Conservation (phyloP, 139 green algal genomes). For the Picochlorum sp. region DNA sequence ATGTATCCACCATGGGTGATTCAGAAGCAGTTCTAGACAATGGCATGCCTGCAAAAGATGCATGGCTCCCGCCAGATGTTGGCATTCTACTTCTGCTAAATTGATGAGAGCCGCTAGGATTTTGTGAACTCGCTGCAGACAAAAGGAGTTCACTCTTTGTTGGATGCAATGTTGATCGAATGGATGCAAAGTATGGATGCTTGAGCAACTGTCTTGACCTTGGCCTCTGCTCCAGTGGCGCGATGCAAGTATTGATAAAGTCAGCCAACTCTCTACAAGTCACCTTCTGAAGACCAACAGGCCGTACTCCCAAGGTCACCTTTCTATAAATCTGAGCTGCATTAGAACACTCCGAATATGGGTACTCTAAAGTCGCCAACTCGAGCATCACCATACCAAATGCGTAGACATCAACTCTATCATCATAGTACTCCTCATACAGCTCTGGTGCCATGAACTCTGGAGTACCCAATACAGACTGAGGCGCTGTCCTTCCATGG, state of each 20-base stretch:
- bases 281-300: conserved; percentile 71
- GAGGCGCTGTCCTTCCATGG: conserved; percentile 71
- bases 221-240: conserved; percentile 49
- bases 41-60: neutral
- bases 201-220: conserved; percentile 82
- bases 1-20: neutral
- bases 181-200: conserved; percentile 79
- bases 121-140: neutral
- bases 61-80: neutral
- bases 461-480: conserved; percentile 88
- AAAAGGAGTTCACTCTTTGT: conserved; percentile 14
- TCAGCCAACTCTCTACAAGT: conserved; percentile 60
- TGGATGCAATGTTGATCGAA: conserved; percentile 27
- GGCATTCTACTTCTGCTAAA: neutral
- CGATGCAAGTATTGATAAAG: conserved; percentile 89
- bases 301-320: conserved; percentile 81
- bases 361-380: conserved; percentile 95
- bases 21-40: neutral
- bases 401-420: conserved; percentile 93
- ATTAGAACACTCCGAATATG: conserved; percentile 96
- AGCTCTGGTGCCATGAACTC: conserved; percentile 99
- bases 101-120: neutral
- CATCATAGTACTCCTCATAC: conserved; percentile 99
- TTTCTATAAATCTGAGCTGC: conserved; percentile 98
- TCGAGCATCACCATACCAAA: conserved; percentile 99